Conservation (phyloP, 140 eudicot genomes). For the Stevia rebaudiana region DNA sequence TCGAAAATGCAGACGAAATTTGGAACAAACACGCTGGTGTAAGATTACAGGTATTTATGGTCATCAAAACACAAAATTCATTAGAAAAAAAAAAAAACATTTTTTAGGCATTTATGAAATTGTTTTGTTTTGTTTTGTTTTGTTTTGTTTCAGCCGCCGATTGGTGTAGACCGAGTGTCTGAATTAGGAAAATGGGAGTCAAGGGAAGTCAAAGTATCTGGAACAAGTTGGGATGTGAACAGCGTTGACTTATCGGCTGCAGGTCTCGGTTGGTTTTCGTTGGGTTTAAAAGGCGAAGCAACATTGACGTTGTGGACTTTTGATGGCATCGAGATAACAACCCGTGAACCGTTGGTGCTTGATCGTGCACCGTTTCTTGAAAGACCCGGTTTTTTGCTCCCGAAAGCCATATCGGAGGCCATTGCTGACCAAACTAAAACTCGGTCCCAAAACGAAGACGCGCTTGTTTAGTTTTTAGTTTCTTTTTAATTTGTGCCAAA, state of each 20-base stretch:
- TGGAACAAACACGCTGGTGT: slow-evolving; percentile 85
- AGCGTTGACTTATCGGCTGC: slow-evolving; percentile 69
- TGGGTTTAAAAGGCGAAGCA: slow-evolving; percentile 93
- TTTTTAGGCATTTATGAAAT: not conserved
- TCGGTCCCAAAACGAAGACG: slow-evolving; percentile 39
- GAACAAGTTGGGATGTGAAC: slow-evolving; percentile 95
- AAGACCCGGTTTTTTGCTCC: slow-evolving; percentile 94
- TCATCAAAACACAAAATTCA: too few relatives aligned
- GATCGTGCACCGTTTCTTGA: slow-evolving; percentile 84
- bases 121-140: not conserved
- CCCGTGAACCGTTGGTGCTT: slow-evolving; percentile 84
- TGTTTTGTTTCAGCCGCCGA: slow-evolving; percentile 66
- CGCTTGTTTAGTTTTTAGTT: slow-evolving; percentile 11
- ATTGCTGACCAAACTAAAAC: slow-evolving; percentile 50
- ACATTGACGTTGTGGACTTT: slow-evolving; percentile 70
- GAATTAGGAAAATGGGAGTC: slow-evolving; percentile 79
- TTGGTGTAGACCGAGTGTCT: slow-evolving; percentile 63
- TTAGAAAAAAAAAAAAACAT: too few relatives aligned
- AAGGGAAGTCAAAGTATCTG: slow-evolving; percentile 65
- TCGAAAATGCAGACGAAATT: slow-evolving; percentile 83
- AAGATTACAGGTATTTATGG: slow-evolving; percentile 78
- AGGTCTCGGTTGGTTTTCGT: slow-evolving; percentile 92
- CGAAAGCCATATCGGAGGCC: slow-evolving; percentile 87
- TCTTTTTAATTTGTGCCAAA: not conserved
- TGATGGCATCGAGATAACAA: slow-evolving; percentile 57